Evolutionary conservation across 495 filamentous ascomycete genomes (phyloP).

Genomic region (Annulohypoxylon maeteangense): DNA sequence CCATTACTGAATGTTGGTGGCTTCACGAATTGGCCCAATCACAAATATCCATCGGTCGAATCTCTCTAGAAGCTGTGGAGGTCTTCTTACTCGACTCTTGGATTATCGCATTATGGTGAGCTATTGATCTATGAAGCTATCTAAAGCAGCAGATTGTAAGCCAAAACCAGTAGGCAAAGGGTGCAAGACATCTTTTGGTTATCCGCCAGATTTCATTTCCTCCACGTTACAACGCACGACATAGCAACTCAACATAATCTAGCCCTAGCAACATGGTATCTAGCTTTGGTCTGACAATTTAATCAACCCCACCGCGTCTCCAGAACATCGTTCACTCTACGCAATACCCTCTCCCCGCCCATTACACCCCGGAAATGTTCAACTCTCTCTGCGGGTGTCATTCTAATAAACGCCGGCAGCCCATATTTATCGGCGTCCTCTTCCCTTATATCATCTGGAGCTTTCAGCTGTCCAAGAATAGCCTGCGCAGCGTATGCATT

Average conservation of each 20-base stretch:
- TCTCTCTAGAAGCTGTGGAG: neutral
- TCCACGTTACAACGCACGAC: neutral
- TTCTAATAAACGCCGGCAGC: constrained; percentile 66
- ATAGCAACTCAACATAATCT: neutral
- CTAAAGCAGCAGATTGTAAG: constrained; percentile 1
- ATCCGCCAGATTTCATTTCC: constrained; percentile 11
- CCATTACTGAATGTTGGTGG: neutral
- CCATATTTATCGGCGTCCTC: constrained; percentile 51
- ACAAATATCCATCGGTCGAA: neutral
- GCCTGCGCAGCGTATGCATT: constrained; percentile 85
- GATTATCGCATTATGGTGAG: neutral
- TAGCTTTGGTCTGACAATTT: neutral
- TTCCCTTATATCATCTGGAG: constrained; percentile 42
- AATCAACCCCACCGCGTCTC: constrained; percentile 49
- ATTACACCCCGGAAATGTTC: constrained; percentile 58
- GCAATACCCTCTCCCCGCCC: constrained; percentile 64
- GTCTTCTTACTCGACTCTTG: neutral
- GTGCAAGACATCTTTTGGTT: neutral
- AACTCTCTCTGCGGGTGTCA: constrained; percentile 61
- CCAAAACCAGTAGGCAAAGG: constrained; percentile 5
- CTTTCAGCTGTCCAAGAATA: constrained; percentile 65
- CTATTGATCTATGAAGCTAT: constrained; percentile 1
- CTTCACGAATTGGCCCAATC: no score
- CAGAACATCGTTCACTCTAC: constrained; percentile 57
- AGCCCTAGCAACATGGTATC: neutral